Base-by-base conservation (phyloP, 371 early-diverging fungal genomes). In the Rhizopus arrhizus region DNA sequence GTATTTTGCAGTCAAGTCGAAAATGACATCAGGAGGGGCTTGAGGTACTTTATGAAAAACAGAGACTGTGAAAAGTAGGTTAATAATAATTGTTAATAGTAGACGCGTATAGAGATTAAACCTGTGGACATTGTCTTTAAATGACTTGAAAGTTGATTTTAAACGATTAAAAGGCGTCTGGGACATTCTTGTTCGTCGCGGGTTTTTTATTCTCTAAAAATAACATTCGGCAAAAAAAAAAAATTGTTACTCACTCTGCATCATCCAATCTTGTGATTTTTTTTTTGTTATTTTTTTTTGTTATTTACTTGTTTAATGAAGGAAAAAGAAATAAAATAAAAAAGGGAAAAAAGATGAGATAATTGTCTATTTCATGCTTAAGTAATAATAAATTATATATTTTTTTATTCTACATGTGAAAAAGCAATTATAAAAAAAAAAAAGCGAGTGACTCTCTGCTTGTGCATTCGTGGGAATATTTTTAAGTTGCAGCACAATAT, bases 21-120 rank as follows among this genome's bases (percentile, higher is more conserved):
- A 93, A 68, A 96, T 98, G 55, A 91, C 84, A 78, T 98, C 98
- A 41, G 93, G 87, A 16, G 95, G 94, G 4, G 95, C 91, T 59
- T 82, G 76, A 16, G 88, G 84, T 4, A 91, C 85, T 11, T 72
- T 53, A 38, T 80, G 68, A 68, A 94, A 94, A 57, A 84, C 65
- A 35, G 88, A 87, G 36, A 54, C 66, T 32, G 61, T 32, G 35
- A 56, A 49, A 60, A 53, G 16, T 2, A 15, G 35, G 22, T 3
- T 45, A 45, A 11, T 6, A 22, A n/a, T 2, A 38, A 5, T 41
- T 6, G 32, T 9, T n/a, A 2, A 47, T 49, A 46, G 5, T n/a
- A 29, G 1, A 5, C 11, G 6, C 7, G 2, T 36, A 8, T 29
- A 42, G 12, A 32, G 10, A 16, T 15, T 5, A n/a, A 38, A 51